phyloP scores from a whole-genome alignment of 2,329 filamentous ascomycete genomes.

The Neurospora sp. region DNA sequence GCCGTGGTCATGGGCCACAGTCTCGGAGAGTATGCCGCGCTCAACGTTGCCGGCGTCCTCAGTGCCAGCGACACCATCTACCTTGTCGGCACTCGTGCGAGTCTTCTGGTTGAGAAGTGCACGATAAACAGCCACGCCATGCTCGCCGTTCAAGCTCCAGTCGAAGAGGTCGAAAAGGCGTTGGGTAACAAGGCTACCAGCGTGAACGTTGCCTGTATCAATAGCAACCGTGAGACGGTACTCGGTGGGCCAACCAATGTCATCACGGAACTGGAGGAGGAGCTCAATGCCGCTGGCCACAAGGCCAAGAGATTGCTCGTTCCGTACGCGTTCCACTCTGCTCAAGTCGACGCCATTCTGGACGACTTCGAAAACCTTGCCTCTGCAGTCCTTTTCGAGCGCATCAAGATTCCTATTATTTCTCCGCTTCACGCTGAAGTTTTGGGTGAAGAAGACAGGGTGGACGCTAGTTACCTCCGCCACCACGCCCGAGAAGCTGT shows the following conservation, averaged over 20 bases:
- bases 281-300: slow-evolving; percentile 23
- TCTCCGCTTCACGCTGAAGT: slow-evolving; percentile 53
- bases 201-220: slow-evolving; percentile 58
- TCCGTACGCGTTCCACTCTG: slow-evolving; percentile 44
- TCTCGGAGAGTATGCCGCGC: slow-evolving; percentile 64
- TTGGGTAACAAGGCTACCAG: slow-evolving; percentile 31
- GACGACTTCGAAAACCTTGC: slow-evolving; percentile 45
- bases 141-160: slow-evolving; percentile 37
- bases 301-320: slow-evolving; percentile 38
- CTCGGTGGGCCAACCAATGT: slow-evolving; percentile 39
- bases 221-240: slow-evolving; percentile 65
- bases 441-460: slow-evolving; percentile 46
- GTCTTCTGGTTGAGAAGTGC: slow-evolving; percentile 55
- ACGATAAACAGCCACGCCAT: slow-evolving; percentile 54
- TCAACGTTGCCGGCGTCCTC: slow-evolving; percentile 60
- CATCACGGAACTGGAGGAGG: slow-evolving; percentile 33
- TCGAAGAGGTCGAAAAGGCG: slow-evolving; percentile 42
- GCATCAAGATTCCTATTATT: slow-evolving; percentile 49
- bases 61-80: slow-evolving; percentile 62
- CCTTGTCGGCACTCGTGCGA: slow-evolving; percentile 58
- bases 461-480: slow-evolving; percentile 53
- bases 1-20: slow-evolving; percentile 51
- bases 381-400: slow-evolving; percentile 26
- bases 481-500: slow-evolving; percentile 59
- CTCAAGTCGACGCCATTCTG: slow-evolving; percentile 44